Evolutionary conservation across 2,329 filamentous ascomycete genomes (phyloP), one percentile per base, ranked within the genome.

Genomic region (Claviceps sp.): DNA sequence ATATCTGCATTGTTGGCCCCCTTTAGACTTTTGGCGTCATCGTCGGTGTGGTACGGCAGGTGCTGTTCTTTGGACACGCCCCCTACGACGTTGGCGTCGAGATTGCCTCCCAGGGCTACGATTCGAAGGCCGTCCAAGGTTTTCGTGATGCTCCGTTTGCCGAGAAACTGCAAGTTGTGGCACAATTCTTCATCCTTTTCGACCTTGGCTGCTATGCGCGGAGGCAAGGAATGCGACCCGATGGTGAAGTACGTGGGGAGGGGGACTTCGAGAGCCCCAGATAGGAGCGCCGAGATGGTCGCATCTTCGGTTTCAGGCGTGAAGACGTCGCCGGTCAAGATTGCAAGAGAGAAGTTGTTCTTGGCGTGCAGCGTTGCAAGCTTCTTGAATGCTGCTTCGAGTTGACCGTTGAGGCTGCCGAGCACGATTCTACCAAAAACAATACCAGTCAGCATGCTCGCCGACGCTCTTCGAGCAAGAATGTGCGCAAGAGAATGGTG

Each of bases 191-290:
- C 84, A 56, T 85, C 80, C 37, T 78, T 77, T 62, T 88, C 78
- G 50, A 97, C 76, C 64, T 82, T 89, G 61, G 86, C 79, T 20
- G 85, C 72, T 22, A 96, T 78, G 34, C 73, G 70, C 3, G 74
- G 67, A 0, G 93, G 93, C 5, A 98, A 73, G n/a, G 83, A 70
- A 47, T 75, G 75, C 40, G 74, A 82, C 58, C 87, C 89, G 55
- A 95, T 75, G 2, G 87, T 88, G 65, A 97, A 98, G 70, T 98
- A 98, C 8, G 86, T 94, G 1, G 90, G 84, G 1, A 97, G 71
- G 3, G 90, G 84, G 4, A 97, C 73, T 22, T 74, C 64, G 50
- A 95, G 82, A 11, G 78, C 73, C n/a, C 88, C 88, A 26, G 78
- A 69, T 1, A 97, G 68, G 3, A 98, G 76, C 9, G 78, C 75